Evolutionary conservation across 1,139 yeast species (phyloP).

Genomic region (Candida labiduridarum): DNA sequence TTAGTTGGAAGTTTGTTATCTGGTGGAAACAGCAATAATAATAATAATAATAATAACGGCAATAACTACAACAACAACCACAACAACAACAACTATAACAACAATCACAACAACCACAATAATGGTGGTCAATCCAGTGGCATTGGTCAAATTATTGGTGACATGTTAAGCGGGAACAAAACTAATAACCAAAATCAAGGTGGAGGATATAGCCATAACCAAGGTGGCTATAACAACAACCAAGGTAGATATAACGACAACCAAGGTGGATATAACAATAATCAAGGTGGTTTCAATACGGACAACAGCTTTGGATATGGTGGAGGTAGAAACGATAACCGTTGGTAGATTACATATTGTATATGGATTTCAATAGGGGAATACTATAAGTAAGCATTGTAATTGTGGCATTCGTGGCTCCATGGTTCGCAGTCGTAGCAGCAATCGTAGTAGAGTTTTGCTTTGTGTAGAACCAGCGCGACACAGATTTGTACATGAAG

Average conservation of each 20-base stretch:
- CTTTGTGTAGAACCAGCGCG: too few relatives aligned
- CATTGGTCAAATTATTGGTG: conserved; percentile 3
- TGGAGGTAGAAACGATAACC: conserved; percentile 4
- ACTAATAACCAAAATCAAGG: conserved; percentile 7
- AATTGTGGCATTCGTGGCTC: too few relatives aligned
- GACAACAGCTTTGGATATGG: conserved; percentile 6
- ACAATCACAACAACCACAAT: conserved; percentile 4
- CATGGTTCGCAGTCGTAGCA: too few relatives aligned
- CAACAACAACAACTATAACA: conserved; percentile 6
- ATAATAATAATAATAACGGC: conserved; percentile 4
- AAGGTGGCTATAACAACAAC: conserved; percentile 1
- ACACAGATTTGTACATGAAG: neutral
- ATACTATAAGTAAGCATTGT: too few relatives aligned
- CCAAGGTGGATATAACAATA: conserved; percentile 6
- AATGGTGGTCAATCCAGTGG: conserved; percentile 5
- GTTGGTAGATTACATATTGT: neutral
- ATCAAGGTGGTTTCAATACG: conserved; percentile 2
- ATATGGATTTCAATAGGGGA: neutral
- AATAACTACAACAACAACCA: conserved; percentile 5
- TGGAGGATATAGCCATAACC: conserved; percentile 2
- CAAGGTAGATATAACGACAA: conserved; percentile 6
- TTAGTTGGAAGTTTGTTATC: conserved; percentile 15
- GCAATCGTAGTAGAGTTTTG: too few relatives aligned
- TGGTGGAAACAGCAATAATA: conserved; percentile 7
- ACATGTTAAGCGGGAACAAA: conserved; percentile 8